Percentiles rank a stretch among this genome's conserved stretches.
Evolutionary conservation across 805 yeast genomes (phyloP).

Genomic region (Candida sakaeoensis): DNA sequence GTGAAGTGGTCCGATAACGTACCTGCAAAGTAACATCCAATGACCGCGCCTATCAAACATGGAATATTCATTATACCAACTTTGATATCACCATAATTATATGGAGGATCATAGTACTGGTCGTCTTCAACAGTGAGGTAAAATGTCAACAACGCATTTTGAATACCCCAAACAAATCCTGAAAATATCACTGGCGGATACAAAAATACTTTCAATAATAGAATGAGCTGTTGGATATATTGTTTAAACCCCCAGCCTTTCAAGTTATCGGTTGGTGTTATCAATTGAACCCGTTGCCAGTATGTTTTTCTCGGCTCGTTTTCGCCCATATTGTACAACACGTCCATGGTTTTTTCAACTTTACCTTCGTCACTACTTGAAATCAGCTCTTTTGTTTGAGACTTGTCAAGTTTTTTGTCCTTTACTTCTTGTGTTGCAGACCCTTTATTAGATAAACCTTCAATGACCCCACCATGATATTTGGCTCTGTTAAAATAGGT

Average conservation of each 20-base stretch:
- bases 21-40: conserved; percentile 38
- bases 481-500: conserved; percentile 43
- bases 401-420: conserved; percentile 1
- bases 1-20: conserved; percentile 30
- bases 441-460: conserved; percentile 2
- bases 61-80: conserved; percentile 40
- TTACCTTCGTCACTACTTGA: neutral
- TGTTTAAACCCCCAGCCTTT: conserved; percentile 39
- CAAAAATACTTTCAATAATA: conserved; percentile 30
- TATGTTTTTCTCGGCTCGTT: conserved; percentile 22
- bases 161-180: conserved; percentile 39
- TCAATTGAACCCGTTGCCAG: conserved; percentile 28
- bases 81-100: conserved; percentile 29
- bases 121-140: conserved; percentile 39
- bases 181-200: conserved; percentile 36
- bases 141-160: conserved; percentile 36
- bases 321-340: conserved; percentile 16
- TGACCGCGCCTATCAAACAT: conserved; percentile 35
- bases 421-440: neutral
- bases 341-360: neutral
- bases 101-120: conserved; percentile 31
- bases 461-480: conserved; percentile 14
- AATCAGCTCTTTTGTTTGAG: neutral
- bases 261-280: conserved; percentile 33
- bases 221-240: conserved; percentile 33